Conservation (phyloP, 305 asterid species). For the Solanum hybrid region DNA sequence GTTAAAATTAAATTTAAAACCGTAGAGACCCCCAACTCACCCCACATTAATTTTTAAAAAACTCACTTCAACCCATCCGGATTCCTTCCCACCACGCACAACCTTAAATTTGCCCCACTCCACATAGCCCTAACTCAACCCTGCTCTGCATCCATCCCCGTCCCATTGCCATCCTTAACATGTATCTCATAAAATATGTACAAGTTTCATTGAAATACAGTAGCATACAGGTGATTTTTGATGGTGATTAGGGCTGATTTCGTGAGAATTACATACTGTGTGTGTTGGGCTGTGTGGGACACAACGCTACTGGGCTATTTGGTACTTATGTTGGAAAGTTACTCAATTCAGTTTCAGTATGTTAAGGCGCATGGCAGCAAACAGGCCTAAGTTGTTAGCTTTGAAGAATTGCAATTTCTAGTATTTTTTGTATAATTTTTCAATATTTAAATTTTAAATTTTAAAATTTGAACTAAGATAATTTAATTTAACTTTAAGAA, state of each 20-base stretch:
- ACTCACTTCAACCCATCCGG: too few relatives aligned
- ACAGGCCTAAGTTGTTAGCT: background rate
- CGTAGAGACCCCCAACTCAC: background rate
- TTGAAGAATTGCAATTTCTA: background rate
- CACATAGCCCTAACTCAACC: too few relatives aligned
- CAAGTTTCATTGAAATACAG: background rate
- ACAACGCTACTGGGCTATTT: background rate
- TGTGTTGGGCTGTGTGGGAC: background rate
- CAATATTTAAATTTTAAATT: too few relatives aligned
- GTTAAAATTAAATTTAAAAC: background rate
- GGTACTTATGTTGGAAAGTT: background rate
- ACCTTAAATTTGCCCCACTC: too few relatives aligned
- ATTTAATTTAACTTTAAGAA: too few relatives aligned
- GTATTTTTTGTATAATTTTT: too few relatives aligned
- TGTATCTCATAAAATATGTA: background rate
- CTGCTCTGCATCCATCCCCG: background rate
- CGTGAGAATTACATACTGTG: background rate
- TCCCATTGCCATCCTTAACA: background rate
- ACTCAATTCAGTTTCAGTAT: background rate
- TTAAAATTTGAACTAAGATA: too few relatives aligned
- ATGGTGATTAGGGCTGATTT: background rate
- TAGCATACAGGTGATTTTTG: background rate
- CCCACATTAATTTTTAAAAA: background rate
- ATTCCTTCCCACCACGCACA: too few relatives aligned
- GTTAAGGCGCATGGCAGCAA: background rate